These are phyloP conservation scores for Plantago coronopus DNA, from an alignment of 305 asterid genomes.

Conservation along the genomic window DNA sequence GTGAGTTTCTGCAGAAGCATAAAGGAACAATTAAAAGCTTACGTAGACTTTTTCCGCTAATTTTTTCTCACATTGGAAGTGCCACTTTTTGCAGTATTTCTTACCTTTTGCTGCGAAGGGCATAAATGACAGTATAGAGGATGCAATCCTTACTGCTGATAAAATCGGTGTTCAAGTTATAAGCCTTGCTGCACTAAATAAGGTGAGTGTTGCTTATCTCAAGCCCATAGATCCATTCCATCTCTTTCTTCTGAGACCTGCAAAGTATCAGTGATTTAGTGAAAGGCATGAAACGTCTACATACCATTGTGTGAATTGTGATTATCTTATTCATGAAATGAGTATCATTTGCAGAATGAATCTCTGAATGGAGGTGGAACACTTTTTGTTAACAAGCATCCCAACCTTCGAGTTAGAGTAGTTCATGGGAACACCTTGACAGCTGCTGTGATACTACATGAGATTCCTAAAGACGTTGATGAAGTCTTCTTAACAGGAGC, in stretches of 20 bases:
- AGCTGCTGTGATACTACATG: slow-evolving; percentile 74
- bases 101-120: slow-evolving; percentile 80
- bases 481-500: slow-evolving; percentile 85
- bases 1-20: neutral
- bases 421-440: slow-evolving; percentile 96
- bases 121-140: slow-evolving; percentile 79
- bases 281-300: neutral
- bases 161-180: slow-evolving; percentile 81
- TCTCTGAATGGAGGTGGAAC: slow-evolving; percentile 85
- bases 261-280: too few species aligned
- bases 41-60: neutral
- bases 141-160: slow-evolving; percentile 81
- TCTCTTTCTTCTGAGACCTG: neutral
- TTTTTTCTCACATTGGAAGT: neutral
- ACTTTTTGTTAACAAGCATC: slow-evolving; percentile 69
- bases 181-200: slow-evolving; percentile 89
- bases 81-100: slow-evolving; percentile 64
- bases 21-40: neutral
- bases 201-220: slow-evolving; percentile 39
- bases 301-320: slow-evolving; percentile 1
- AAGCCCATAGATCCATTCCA: neutral
- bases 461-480: slow-evolving; percentile 55
- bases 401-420: slow-evolving; percentile 71
- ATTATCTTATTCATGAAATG: neutral
- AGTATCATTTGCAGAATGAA: neutral